Evolutionary conservation across 352 stramenopile species (phyloP), one percentile per base, ranked within the genome.

Genomic region (Globisporangium uncinulatum): DNA sequence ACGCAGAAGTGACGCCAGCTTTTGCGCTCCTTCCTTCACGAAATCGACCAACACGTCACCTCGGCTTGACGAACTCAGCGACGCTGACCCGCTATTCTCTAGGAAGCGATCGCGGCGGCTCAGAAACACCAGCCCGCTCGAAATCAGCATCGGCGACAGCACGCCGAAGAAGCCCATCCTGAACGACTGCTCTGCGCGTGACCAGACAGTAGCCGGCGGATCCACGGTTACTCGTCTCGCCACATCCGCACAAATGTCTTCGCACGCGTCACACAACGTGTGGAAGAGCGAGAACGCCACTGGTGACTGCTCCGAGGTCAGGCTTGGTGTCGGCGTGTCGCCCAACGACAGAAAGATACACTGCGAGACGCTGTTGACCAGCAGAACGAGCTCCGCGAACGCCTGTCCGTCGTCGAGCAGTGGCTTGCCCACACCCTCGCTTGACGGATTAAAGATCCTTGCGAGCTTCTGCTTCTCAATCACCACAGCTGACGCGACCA

Each of bases 281-380:
- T 46, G 17, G 29, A 61, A 66, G 13, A 66, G 47, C 37, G 54
- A 57, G 7, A 66, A 21, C 47, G 61, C 60, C 7, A 17, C 11
- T 2, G 43, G 1, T 31, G 49, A 41, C n/a, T 57, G 34, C 36
- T 66, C 52, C 21, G 20, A 24, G 0, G 17, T 6, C 11, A 55
- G 9, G 34, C 43, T 61, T 17, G 41, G 34, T 19, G 21, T 57
- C 14, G 20, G 41, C 13, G 19, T 45, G 17, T 61, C 54, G 8
- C 46, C 15, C 34, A 52, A 15, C 8, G 46, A 49, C 31, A 74
- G 51, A 37, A 83, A 80, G 8, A 66, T 51, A 5, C 60, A 59
- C 52, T 83, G 73, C 0, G 67, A 67, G 11, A 83, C 70, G n/a
- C 66, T 73, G 54, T 83, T 83, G 34, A 81, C 58, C 6, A 83